Evolutionary conservation across 2,329 filamentous ascomycete genomes (phyloP).

Genomic region (Claviceps arundinis): DNA sequence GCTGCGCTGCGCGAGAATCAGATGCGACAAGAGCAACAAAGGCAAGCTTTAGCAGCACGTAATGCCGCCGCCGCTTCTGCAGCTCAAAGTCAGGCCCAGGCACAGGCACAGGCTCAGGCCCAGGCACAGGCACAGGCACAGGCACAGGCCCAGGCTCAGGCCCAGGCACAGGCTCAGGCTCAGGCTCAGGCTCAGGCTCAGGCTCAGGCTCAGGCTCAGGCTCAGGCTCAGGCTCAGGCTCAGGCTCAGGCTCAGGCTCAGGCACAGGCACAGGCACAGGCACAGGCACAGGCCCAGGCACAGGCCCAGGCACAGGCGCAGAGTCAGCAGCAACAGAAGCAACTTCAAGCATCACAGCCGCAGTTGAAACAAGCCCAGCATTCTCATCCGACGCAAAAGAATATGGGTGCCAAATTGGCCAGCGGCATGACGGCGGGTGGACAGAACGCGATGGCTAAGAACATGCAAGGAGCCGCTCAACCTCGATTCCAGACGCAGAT

Average conservation of each 20-base stretch:
- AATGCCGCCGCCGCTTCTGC: slow-evolving; percentile 11
- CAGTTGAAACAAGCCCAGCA: slow-evolving; percentile 18
- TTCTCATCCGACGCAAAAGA: slow-evolving; percentile 24
- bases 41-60: slow-evolving; percentile 19
- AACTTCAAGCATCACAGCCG: background rate
- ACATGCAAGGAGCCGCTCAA: slow-evolving; percentile 26
- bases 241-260: slow-evolving; percentile 12
- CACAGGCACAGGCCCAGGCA: slow-evolving; percentile 6
- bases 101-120: slow-evolving; percentile 6
- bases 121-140: slow-evolving; percentile 1
- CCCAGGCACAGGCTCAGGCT: slow-evolving; percentile 4
- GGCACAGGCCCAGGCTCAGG: background rate
- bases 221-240: slow-evolving; percentile 6
- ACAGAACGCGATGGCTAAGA: slow-evolving; percentile 24
- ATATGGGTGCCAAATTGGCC: slow-evolving; percentile 23
- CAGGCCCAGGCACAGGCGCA: slow-evolving; percentile 2
- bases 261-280: slow-evolving; percentile 10
- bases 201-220: background rate
- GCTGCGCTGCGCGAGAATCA: slow-evolving; percentile 23
- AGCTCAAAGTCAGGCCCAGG: slow-evolving; percentile 13
- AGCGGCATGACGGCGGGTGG: slow-evolving; percentile 21
- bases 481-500: slow-evolving; percentile 41
- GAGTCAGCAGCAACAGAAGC: slow-evolving; percentile 1
- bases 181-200: slow-evolving; percentile 1
- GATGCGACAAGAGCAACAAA: slow-evolving; percentile 23